Evolutionary conservation across 257 asterid genomes (phyloP), one percentile per base, ranked within the genome.

Genomic region (Scutellaria galericulata): DNA sequence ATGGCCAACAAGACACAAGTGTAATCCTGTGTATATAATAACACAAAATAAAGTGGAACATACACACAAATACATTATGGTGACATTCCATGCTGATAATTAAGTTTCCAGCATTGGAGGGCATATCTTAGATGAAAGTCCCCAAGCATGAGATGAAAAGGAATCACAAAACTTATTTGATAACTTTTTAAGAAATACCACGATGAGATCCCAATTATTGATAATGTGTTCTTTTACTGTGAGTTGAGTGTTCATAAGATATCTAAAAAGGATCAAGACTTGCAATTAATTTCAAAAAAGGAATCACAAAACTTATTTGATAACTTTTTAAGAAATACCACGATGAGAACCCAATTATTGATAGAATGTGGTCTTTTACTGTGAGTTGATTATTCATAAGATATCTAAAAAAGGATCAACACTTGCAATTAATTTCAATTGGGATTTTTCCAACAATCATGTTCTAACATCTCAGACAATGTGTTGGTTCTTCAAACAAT

Each of bases 191-290:
- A 31, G 68, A 54, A 18, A 31, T 55, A 27, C 60, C 63, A 48
- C 63, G 58, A 65, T 12, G 31, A 47, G 77, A 46, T 70, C 47
- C 53, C 27, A 53, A 50, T 22, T 47, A n/a, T 44, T 27, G 31
- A 20, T 42, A 47, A 15, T 59, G 66, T 59, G 51, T 18, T 18
- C 18, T 18, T 18, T 18, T 18, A 18, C 18, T 18, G 18, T 18
- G 18, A 18, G 18, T 64, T 13, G 18, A 64, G 50, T 45, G 41
- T 40, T 65, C 24, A 51, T 14, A 31, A 18, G 44, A 39, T 76
- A 48, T 14, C 44, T 45, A 12, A 65, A 40, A 51, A 41, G 15
- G 18, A 18, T 18, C 18, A 18, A 18, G 18, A 18, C 18, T 18
- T 18, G 18, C 18, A 18, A 18, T 18, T 18, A 18, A 18, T 18